These are phyloP conservation scores for Trichoderma atrobrunneum DNA, from an alignment of 2,329 filamentous ascomycete genomes.

Conservation along the genomic window DNA sequence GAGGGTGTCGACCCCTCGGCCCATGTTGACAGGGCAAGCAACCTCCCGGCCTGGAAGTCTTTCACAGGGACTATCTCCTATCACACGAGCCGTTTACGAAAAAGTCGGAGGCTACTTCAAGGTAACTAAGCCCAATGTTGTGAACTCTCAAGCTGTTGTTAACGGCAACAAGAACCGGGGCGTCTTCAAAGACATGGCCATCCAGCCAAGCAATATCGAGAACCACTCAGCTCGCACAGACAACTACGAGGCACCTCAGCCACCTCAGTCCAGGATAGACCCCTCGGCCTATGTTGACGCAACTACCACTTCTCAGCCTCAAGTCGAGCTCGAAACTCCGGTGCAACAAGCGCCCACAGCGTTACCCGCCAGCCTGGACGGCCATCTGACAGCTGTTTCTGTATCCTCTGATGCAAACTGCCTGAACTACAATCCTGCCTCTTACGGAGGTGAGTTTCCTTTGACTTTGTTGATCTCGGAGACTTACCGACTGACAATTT, in stretches of 20 bases:
- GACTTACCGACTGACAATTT: too few species aligned
- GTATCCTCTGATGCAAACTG: constrained; percentile 16
- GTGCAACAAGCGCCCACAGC: constrained; percentile 19
- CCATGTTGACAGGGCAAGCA: constrained; percentile 25
- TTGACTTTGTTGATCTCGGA: constrained; percentile 21
- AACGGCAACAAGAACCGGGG: constrained; percentile 26
- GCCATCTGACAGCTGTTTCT: constrained; percentile 19
- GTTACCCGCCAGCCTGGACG: not conserved
- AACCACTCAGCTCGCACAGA: constrained; percentile 16
- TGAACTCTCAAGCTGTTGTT: constrained; percentile 39
- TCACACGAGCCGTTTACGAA: constrained; percentile 43
- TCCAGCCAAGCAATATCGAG: constrained; percentile 15
- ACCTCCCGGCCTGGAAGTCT: constrained; percentile 30
- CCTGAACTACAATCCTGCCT: constrained; percentile 20
- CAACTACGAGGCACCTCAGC: constrained; percentile 32
- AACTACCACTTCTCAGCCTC: constrained; percentile 25
- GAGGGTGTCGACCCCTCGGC: too few species aligned
- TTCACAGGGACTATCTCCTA: constrained; percentile 48
- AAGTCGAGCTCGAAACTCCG: constrained; percentile 21
- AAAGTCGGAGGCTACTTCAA: constrained; percentile 41
- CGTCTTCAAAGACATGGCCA: constrained; percentile 24
- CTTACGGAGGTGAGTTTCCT: constrained; percentile 50
- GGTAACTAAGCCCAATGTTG: constrained; percentile 34
- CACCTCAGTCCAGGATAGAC: constrained; percentile 41
- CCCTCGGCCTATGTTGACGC: constrained; percentile 37